These are phyloP conservation scores for Paramecium sonneborni DNA, from an alignment of 73 alveolate species.

Conservation along the genomic window DNA sequence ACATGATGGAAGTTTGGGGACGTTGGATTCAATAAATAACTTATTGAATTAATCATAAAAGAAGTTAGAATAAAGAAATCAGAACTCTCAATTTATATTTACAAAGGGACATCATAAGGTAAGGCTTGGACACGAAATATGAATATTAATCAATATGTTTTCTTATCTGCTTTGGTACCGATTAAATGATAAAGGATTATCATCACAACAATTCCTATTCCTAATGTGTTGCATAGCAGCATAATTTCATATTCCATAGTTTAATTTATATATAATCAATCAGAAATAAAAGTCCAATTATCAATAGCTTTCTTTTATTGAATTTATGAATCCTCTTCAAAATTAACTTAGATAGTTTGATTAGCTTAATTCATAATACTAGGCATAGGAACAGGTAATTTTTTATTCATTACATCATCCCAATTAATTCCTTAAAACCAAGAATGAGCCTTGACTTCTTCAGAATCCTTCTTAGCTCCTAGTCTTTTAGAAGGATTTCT, in stretches of 20 bases:
- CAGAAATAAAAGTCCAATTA: constrained; percentile 53
- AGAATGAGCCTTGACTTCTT: constrained; percentile 77
- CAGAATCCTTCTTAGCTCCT: constrained; percentile 74
- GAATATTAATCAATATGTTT: constrained; percentile 27
- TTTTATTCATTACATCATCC: constrained; percentile 60
- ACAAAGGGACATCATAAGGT: constrained; percentile 44
- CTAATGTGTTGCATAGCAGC: constrained; percentile 48
- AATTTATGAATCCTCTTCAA: not conserved
- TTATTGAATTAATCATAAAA: constrained; percentile 36
- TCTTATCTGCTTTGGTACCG: constrained; percentile 48
- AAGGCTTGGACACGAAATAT: constrained; percentile 33
- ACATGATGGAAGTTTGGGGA: not conserved
- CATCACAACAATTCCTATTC: constrained; percentile 49
- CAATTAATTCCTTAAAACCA: constrained; percentile 71
- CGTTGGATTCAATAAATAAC: constrained; percentile 27
- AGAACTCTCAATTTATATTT: constrained; percentile 3
- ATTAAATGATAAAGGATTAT: constrained; percentile 28
- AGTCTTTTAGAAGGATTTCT: constrained; percentile 75
- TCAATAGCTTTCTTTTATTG: not conserved
- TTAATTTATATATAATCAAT: not conserved
- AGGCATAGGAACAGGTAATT: constrained; percentile 42
- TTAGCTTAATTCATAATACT: constrained; percentile 11
- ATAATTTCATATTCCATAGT: constrained; percentile 53
- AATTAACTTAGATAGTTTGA: not conserved
- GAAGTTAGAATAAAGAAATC: not conserved